Evolutionary conservation across 2,329 filamentous ascomycete genomes (phyloP), one percentile per base, ranked within the genome.

Genomic region (Colletotrichum endophyticum): DNA sequence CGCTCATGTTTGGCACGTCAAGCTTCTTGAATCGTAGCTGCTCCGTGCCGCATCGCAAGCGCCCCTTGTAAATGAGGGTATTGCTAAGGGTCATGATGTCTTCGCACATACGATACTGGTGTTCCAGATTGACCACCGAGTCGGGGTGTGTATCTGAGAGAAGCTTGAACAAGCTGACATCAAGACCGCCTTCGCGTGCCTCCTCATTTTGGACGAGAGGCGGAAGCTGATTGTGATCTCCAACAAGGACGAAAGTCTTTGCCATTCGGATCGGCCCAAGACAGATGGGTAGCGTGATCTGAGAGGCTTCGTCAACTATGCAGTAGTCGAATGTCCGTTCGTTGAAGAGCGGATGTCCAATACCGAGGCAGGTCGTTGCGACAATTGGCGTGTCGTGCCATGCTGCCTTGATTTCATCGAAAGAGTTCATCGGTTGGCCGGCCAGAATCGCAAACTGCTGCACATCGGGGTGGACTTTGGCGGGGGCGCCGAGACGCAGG

Each of bases 21-120:
- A 99, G 89, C 62, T 91, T 93, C 49, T 92, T 92, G 39, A 88
- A 88, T 13, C 95, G 95, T 13, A 99, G 92, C 69, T 91, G 89
- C 63, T 94, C 89, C 6, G 93, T 98, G 28, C 97, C 97, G 82
- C 97, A 99, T 81, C 97, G 96, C 49, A 99, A 90, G 44, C 93
- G 92, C 6, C 96, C 96, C n/a, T 93, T 89, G 86, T 99, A 99
- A 81, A 99, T 98, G 72, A 99, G 90, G 2, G 92, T 94, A 84
- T 98, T 99, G 78, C 95, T 98, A 16, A 99, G 90, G 3, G 94
- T 91, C 96, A 99, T 99, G 77, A 99, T 95, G 77, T 99, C 97
- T 79, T 97, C 95, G 81, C 95, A 98, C 97, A 99, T 99, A 77
- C 97, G 95, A 83, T 99, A 99, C 83, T 99, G 97, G 81, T 98